Base-by-base conservation (phyloP, 2,329 filamentous ascomycete genomes). In the Diaporthe vaccinii region DNA sequence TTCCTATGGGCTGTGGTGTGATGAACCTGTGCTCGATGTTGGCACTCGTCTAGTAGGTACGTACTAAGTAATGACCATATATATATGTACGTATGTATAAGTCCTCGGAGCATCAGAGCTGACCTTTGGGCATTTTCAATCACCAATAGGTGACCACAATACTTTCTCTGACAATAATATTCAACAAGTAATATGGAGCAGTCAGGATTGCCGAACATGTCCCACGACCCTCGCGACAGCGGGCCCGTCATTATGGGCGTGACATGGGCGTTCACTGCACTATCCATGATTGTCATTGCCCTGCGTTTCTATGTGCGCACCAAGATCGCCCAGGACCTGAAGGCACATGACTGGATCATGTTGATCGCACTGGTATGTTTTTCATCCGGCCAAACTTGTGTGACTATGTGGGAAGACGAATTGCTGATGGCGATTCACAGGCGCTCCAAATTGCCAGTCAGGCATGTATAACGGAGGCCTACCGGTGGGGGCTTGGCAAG, bases 401-500 rank as follows among this genome's bases (percentile, higher is more conserved):
- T 10, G n/a, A 20, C 7, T 53, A 1, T 12, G 0, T 12, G 22
- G 8, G 22, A 1, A 53, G 49, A 51, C 49, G 22, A 53, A 12
- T 14, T n/a, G 0, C 49, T 53, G n/a, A 53, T 53, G 49, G 4
- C 7, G 25, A 9, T 14, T 22, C 25, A 53, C n/a, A 53, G 49
- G 49, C 25, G 4, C 49, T 53, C 49, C 49, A 53, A 53, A 53
- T 53, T 1, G 49, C n/a, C 49, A 53, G 49, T 25, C 49, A 53
- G n/a, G 49, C 49, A 53, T 53, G 49, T 14, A 34, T 51, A 28
- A 76, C 41, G 4, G 31, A 49, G 34, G 39, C 20, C 46, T 14
- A 53, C 72, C 12, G 39, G 20, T 59, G 73, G 28, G 76, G 76
- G 34, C 34, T 78, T n/a, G 77, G 76, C 39, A 77, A 78, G 55